A percentile compares a stretch with the other conserved stretches of the same genome.
Conservation (phyloP, 345 rosid genomes). For the Pelargonium nanum region DNA sequence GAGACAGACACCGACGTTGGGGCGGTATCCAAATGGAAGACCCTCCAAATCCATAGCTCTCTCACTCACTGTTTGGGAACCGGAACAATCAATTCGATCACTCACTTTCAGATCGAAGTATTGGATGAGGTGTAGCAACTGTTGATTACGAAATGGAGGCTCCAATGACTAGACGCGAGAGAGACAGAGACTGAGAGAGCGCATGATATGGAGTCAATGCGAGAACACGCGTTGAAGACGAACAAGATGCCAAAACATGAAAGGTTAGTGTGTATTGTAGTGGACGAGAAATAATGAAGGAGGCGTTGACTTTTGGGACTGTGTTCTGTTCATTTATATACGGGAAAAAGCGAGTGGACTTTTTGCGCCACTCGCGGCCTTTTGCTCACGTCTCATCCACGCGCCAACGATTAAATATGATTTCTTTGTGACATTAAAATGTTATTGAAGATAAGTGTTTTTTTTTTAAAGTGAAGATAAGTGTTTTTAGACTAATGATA, state of each 20-base stretch:
- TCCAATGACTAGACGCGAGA: not conserved
- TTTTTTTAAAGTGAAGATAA: no score
- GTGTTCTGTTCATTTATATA: no score
- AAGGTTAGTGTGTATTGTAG: no score
- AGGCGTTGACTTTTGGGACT: not conserved
- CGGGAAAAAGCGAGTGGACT: no score
- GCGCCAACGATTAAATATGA: no score
- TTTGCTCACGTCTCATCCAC: not conserved
- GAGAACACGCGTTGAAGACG: no score
- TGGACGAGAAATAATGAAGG: not conserved
- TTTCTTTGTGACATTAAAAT: no score
- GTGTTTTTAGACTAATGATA: no score
- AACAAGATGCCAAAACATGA: not conserved
- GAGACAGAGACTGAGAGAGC: not conserved
- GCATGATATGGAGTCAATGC: not conserved
- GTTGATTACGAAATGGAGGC: not conserved
- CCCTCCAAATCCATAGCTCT: constrained; percentile 70
- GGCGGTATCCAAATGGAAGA: constrained; percentile 91
- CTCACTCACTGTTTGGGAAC: not conserved
- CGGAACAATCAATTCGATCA: no score
- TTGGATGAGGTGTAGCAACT: not conserved
- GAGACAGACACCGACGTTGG: constrained; percentile 95
- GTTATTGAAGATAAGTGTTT: no score
- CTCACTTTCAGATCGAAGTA: not conserved
- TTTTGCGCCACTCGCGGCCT: not conserved